Evolutionary conservation across 2,329 filamentous ascomycete species (phyloP).

Genomic region (Beauveria varroae): DNA sequence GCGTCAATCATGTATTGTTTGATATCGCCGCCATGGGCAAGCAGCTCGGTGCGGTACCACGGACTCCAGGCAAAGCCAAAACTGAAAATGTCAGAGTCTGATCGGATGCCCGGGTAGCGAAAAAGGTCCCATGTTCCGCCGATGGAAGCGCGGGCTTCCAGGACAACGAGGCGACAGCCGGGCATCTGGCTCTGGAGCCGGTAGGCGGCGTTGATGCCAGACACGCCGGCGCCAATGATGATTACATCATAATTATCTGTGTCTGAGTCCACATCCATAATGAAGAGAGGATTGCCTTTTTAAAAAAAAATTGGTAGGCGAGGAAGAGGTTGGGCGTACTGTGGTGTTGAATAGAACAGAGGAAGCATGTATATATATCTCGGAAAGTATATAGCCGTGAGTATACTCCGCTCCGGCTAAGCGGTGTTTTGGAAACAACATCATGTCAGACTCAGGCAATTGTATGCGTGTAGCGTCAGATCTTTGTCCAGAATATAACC

Average conservation of each 20-base stretch:
- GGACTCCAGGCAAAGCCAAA: slow-evolving; percentile 61
- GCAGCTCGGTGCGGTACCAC: slow-evolving; percentile 48
- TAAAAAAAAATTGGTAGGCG: no score
- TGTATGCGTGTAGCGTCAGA: not conserved
- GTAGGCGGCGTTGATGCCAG: slow-evolving; percentile 52
- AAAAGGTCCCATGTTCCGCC: slow-evolving; percentile 71
- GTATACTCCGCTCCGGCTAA: not conserved
- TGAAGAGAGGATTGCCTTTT: no score
- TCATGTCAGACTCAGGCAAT: no score
- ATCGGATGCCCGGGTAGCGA: slow-evolving; percentile 61
- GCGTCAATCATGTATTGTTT: slow-evolving; percentile 41
- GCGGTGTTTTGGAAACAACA: not conserved
- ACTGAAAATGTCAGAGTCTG: slow-evolving; percentile 48
- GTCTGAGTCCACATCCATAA: no score
- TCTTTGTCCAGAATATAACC: not conserved
- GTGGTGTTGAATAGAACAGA: no score
- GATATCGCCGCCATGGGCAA: slow-evolving; percentile 42
- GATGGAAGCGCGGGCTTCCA: slow-evolving; percentile 56
- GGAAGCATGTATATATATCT: no score
- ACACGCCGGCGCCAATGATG: slow-evolving; percentile 61
- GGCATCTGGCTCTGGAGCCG: slow-evolving; percentile 50
- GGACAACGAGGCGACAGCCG: slow-evolving; percentile 34
- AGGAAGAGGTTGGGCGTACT: no score
- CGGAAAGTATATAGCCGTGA: no score
- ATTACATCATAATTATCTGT: slow-evolving; percentile 20